Evolutionary conservation across 352 stramenopile genomes (phyloP), one percentile per base, ranked within the genome.

Genomic region (Globisporangium emineosum): DNA sequence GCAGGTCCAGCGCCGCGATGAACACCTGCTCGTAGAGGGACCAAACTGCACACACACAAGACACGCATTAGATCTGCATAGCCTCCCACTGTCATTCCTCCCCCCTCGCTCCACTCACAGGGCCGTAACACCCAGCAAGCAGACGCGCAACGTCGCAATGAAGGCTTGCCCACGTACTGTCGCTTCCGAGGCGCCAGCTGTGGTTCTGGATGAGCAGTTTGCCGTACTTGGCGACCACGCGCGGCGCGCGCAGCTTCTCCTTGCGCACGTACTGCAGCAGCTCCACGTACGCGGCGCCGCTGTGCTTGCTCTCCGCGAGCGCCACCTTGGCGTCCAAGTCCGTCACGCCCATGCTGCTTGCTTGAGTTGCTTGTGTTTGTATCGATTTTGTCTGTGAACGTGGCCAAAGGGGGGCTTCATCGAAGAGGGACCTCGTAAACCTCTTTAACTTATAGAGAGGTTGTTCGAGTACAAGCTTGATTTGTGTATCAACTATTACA

Each of bases 21-120:
- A 90, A 79, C 33, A 80, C 79, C 33, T 90, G 83, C 64, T 91
- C 83, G 58, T 88, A 83, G 45, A 90, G 60, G n/a, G 64, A 72
- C 79, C 81, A 91, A 19, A 85, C 78, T 84, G 54, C 51, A 51
- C 57, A 42, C 29, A 32, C 29, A 32, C 2, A 5, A 32, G 29
- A 53, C 12, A 9, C 23, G 3, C 37, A 52, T 37, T 30, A 64
- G 59, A 17, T 37, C 8, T 15, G 6, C 45, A 21, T 7, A 19
- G 13, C 15, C n/a, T 8, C 9, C 25, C 29, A 32, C 2, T 32
- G 29, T n/a, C 9, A 7, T 1, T 29, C 23, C 25, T n/a, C 56
- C 0, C 17, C 17, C 1, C 15, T 40, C 19, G n/a, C 21, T 3
- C 50, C 47, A 42, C 19, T 52, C 71, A 73, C 65, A 37, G 12